phyloP scores from a whole-genome alignment of 768 basidiomycete genomes.

The Sistotremastrum niveocremeum region DNA sequence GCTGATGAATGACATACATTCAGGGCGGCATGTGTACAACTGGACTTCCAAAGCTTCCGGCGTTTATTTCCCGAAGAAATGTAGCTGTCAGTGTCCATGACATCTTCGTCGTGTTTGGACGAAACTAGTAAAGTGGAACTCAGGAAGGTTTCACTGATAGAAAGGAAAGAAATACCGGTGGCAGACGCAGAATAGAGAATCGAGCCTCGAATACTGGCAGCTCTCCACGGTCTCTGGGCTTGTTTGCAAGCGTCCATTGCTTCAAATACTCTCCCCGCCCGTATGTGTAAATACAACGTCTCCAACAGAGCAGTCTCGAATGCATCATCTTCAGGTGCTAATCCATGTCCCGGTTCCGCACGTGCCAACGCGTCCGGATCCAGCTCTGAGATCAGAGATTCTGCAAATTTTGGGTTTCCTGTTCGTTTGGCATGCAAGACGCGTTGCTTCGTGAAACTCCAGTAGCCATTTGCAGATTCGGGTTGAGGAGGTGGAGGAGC shows the following conservation, averaged over 20 bases:
- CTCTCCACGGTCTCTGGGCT: slow-evolving; percentile 85
- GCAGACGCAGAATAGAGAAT: slow-evolving; percentile 49
- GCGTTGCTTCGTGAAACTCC: slow-evolving; percentile 68
- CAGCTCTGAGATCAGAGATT: slow-evolving; percentile 48
- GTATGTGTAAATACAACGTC: slow-evolving; percentile 67
- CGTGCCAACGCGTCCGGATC: slow-evolving; percentile 71
- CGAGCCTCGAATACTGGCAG: slow-evolving; percentile 78
- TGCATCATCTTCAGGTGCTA: slow-evolving; percentile 71
- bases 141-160: neutral
- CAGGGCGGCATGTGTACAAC: slow-evolving; percentile 66
- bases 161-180: neutral
- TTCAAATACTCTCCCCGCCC: slow-evolving; percentile 74
- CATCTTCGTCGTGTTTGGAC: slow-evolving; percentile 28
- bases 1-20: slow-evolving; percentile 39
- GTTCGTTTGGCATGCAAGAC: slow-evolving; percentile 51
- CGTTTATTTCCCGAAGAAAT: slow-evolving; percentile 63
- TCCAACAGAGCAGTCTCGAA: slow-evolving; percentile 62
- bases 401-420: slow-evolving; percentile 26
- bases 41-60: slow-evolving; percentile 76
- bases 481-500: slow-evolving; percentile 46
- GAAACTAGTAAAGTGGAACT: slow-evolving; percentile 17
- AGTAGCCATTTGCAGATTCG: slow-evolving; percentile 71
- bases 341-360: slow-evolving; percentile 33
- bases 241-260: slow-evolving; percentile 72
- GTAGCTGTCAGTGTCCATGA: slow-evolving; percentile 28